Conservation (phyloP, 1,139 yeast genomes). For the Protomyces lactucae-debilis region DNA sequence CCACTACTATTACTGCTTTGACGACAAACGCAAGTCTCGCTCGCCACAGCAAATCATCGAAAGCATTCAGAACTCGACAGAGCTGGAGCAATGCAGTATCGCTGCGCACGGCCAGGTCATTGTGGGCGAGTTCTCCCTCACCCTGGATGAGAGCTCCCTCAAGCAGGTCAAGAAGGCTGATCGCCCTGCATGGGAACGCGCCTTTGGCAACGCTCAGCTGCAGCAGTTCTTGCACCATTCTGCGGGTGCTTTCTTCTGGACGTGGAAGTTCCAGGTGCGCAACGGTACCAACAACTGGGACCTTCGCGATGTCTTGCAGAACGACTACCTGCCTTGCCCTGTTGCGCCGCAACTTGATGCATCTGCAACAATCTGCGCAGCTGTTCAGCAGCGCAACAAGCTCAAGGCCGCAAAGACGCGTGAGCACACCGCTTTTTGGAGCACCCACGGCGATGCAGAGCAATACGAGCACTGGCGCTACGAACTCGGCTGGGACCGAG, state of each 20-base stretch:
- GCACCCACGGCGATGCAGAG: slow-evolving; percentile 48
- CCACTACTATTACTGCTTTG: slow-evolving; percentile 81
- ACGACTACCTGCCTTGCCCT: slow-evolving; percentile 56
- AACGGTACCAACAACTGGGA: slow-evolving; percentile 64
- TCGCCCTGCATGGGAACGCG: slow-evolving; percentile 46
- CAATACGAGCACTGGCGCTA: slow-evolving; percentile 74
- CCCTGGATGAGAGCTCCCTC: slow-evolving; percentile 74
- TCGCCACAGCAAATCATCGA: slow-evolving; percentile 58
- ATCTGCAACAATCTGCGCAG: slow-evolving; percentile 40
- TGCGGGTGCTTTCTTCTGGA: slow-evolving; percentile 84
- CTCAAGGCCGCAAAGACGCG: slow-evolving; percentile 25
- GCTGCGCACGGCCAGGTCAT: slow-evolving; percentile 55
- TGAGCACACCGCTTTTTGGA: slow-evolving; percentile 48
- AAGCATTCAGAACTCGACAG: slow-evolving; percentile 39
- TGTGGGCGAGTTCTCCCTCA: slow-evolving; percentile 90
- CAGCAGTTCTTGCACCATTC: slow-evolving; percentile 46
- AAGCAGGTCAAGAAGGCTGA: slow-evolving; percentile 45
- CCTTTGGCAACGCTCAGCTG: slow-evolving; percentile 44
- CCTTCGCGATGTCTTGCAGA: slow-evolving; percentile 66
- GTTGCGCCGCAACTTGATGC: slow-evolving; percentile 37
- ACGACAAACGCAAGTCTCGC: slow-evolving; percentile 65
- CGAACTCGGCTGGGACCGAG: slow-evolving; percentile 68
- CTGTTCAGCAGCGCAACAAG: slow-evolving; percentile 43
- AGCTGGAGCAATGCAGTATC: slow-evolving; percentile 39
- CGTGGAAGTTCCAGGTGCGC: slow-evolving; percentile 77